Conservation (phyloP, 768 basidiomycete genomes). For the Leccinum pellstonianum region DNA sequence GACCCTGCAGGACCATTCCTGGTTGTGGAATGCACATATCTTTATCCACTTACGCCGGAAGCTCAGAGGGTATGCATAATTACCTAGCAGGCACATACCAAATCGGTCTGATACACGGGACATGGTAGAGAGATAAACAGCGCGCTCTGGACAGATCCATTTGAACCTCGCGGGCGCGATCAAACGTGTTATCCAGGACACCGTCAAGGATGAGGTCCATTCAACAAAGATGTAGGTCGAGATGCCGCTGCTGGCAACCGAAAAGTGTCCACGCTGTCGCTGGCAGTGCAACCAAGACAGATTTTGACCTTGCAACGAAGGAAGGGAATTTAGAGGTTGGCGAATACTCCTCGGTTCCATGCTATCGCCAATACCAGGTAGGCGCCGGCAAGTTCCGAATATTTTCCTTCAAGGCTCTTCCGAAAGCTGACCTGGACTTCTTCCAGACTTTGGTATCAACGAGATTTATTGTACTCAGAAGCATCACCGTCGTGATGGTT, state of each 20-base stretch:
- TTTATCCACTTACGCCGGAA: conserved; percentile 2
- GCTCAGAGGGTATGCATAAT: conserved; percentile 2
- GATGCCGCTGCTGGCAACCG: conserved; percentile 15
- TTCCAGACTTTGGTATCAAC: conserved; percentile 23
- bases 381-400: conserved; percentile 26
- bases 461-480: conserved; percentile 29
- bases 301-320: conserved; percentile 25
- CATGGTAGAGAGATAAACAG: conserved; percentile 21
- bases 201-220: conserved; percentile 7
- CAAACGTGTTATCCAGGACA: conserved; percentile 15
- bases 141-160: conserved; percentile 19
- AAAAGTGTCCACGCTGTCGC: conserved; percentile 1
- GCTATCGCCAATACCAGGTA: conserved; percentile 9
- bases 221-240: conserved; percentile 10
- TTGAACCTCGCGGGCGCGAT: conserved; percentile 13
- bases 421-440: conserved; percentile 20
- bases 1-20: conserved; percentile 10
- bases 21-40: conserved; percentile 6
- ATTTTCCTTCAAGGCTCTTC: conserved; percentile 12
- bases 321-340: conserved; percentile 13
- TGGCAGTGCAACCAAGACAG: conserved; percentile 15
- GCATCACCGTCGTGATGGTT: conserved; percentile 29
- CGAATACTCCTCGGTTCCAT: conserved; percentile 18
- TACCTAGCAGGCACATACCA: conserved; percentile 3
- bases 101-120: conserved; percentile 6